Conservation (phyloP, 768 basidiomycete genomes). For the Psilocybe subaeruginosa region DNA sequence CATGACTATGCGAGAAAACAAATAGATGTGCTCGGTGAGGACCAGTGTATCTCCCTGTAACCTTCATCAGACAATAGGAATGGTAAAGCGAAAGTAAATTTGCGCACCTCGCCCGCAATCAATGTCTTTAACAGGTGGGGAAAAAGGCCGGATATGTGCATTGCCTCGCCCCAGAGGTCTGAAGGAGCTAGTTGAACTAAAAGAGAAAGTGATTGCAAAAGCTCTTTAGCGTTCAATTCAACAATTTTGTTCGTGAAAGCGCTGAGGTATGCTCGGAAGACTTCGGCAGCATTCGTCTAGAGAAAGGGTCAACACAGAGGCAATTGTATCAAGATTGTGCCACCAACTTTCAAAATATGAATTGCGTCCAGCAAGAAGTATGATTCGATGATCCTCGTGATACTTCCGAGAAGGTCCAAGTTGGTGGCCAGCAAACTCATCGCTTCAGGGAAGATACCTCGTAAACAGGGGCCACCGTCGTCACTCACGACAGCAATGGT, state of each 20-base stretch:
- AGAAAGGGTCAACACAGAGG: slow-evolving; percentile 1
- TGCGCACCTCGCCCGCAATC: slow-evolving; percentile 63
- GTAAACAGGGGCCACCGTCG: slow-evolving; percentile 52
- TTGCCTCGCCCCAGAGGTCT: slow-evolving; percentile 67
- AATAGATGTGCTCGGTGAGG: slow-evolving; percentile 70
- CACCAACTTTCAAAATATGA: slow-evolving; percentile 62
- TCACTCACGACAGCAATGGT: slow-evolving; percentile 51
- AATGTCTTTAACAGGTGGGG: slow-evolving; percentile 59
- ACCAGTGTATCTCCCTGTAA: slow-evolving; percentile 43
- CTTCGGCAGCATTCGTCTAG: slow-evolving; percentile 55
- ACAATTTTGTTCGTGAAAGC: slow-evolving; percentile 54
- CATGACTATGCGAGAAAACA: slow-evolving; percentile 76
- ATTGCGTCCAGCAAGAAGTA: slow-evolving; percentile 76
- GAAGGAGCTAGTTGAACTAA: slow-evolving; percentile 68
- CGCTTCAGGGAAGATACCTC: slow-evolving; percentile 67
- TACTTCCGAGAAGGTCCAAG: slow-evolving; percentile 73
- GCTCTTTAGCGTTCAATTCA: slow-evolving; percentile 58
- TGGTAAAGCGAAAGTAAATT: neutral
- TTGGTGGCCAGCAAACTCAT: slow-evolving; percentile 66
- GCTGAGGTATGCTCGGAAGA: slow-evolving; percentile 60
- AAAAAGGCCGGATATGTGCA: slow-evolving; percentile 80
- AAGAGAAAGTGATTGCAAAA: slow-evolving; percentile 62
- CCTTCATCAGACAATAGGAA: slow-evolving; percentile 3
- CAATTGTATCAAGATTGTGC: neutral
- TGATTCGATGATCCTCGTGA: slow-evolving; percentile 70